phyloP scores from a whole-genome alignment of 352 stramenopile species.

The Phytophthora fragariae region DNA sequence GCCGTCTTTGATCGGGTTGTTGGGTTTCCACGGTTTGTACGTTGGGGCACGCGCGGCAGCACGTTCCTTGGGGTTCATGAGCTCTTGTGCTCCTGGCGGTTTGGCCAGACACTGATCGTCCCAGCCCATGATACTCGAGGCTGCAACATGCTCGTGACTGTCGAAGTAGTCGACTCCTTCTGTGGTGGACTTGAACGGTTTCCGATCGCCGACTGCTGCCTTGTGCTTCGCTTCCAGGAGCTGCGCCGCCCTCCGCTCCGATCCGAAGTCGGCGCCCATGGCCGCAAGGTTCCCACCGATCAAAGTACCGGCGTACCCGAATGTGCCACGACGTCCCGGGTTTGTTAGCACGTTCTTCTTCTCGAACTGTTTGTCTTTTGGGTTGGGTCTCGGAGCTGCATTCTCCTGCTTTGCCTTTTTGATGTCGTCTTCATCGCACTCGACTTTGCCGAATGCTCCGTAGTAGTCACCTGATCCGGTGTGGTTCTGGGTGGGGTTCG shows the following conservation, averaged over 20 bases:
- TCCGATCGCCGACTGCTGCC: constrained; percentile 66
- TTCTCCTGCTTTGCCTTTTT: constrained; percentile 62
- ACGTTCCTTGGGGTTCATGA: constrained; percentile 82
- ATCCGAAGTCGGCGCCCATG: constrained; percentile 73
- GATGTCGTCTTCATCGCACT: constrained; percentile 70
- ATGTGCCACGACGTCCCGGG: constrained; percentile 67
- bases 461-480: constrained; percentile 77
- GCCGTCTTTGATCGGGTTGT: constrained; percentile 68
- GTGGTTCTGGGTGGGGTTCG: constrained; percentile 66
- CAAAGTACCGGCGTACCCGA: constrained; percentile 76
- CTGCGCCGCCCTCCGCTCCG: constrained; percentile 42
- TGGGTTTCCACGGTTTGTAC: constrained; percentile 77
- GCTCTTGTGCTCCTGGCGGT: constrained; percentile 55
- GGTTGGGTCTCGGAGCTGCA: constrained; percentile 43
- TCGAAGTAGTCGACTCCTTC: constrained; percentile 78
- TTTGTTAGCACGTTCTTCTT: constrained; percentile 79
- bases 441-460: constrained; percentile 70
- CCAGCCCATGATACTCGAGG: constrained; percentile 66
- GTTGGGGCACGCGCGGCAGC: constrained; percentile 55
- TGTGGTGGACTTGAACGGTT: constrained; percentile 78
- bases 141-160: constrained; percentile 74
- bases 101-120: constrained; percentile 75
- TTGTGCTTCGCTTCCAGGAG: constrained; percentile 56
- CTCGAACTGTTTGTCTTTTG: constrained; percentile 70
- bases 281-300: constrained; percentile 63